These are phyloP conservation scores for Dactylellina haptotyla DNA, from an alignment of 2,329 filamentous ascomycete genomes.

Conservation along the genomic window DNA sequence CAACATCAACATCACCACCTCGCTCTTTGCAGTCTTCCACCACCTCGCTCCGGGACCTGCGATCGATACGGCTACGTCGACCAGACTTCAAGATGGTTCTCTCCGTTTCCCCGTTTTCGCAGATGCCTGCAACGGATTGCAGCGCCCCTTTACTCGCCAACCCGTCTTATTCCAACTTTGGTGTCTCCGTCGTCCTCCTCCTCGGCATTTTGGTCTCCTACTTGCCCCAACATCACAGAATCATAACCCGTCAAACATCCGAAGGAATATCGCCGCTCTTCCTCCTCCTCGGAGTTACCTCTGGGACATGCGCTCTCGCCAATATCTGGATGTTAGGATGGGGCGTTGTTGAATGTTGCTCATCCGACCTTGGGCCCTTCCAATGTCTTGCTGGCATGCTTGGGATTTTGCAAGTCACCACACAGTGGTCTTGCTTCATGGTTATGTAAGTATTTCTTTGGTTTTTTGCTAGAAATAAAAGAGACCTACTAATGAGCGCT, in stretches of 20 bases:
- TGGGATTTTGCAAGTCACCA: constrained; percentile 88
- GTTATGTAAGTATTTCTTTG: constrained; percentile 87
- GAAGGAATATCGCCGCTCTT: constrained; percentile 97
- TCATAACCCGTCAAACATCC: constrained; percentile 83
- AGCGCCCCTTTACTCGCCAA: constrained; percentile 22
- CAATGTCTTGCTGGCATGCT: constrained; percentile 86
- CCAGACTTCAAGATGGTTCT: constrained; percentile 17
- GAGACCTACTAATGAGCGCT: too few relatives aligned
- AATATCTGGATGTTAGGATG: constrained; percentile 91
- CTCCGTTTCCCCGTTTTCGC: constrained; percentile 55
- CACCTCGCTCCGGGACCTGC: neutral
- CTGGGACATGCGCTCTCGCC: constrained; percentile 85
- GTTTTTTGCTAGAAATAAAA: too few relatives aligned
- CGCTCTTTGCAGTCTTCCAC: neutral
- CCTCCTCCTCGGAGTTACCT: constrained; percentile 90
- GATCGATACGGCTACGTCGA: neutral
- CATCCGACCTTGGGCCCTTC: constrained; percentile 76
- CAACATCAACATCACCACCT: neutral
- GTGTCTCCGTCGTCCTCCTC: constrained; percentile 72
- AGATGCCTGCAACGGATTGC: constrained; percentile 45
- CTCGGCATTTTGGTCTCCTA: constrained; percentile 91
- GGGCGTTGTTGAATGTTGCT: constrained; percentile 87
- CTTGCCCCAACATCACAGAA: constrained; percentile 91
- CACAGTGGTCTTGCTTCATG: constrained; percentile 91
- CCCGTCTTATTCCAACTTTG: constrained; percentile 49